Conservation (phyloP, 2,329 filamentous ascomycete genomes). For the Cercospora sesami region DNA sequence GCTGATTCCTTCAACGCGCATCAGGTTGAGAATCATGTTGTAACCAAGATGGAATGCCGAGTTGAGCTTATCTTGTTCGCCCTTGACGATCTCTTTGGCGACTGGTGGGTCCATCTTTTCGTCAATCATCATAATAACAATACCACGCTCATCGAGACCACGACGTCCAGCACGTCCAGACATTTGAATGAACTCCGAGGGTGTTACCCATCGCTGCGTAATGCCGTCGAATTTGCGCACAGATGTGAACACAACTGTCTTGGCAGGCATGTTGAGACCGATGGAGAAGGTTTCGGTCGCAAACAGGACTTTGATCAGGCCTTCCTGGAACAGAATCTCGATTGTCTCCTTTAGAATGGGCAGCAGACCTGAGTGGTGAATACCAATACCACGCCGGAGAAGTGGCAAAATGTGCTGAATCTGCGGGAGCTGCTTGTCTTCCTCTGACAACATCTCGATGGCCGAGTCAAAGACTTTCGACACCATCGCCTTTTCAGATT, state of each 20-base stretch:
- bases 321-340: constrained; percentile 97
- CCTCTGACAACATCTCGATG: constrained; percentile 86
- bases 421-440: constrained; percentile 84
- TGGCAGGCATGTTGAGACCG: constrained; percentile 97
- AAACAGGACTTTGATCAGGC: constrained; percentile 94
- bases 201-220: constrained; percentile 77
- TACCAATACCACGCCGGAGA: constrained; percentile 86
- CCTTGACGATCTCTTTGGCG: constrained; percentile 94
- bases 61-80: constrained; percentile 94
- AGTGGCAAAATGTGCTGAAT: constrained; percentile 88
- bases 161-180: constrained; percentile 93
- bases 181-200: constrained; percentile 98
- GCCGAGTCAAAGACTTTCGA: constrained; percentile 91
- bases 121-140: constrained; percentile 99
- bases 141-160: constrained; percentile 95
- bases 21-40: constrained; percentile 97
- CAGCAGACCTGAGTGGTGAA: constrained; percentile 92
- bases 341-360: constrained; percentile 98
- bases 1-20: constrained; percentile 98
- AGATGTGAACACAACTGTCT: constrained; percentile 98
- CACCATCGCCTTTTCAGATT: constrained; percentile 93
- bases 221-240: constrained; percentile 93
- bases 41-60: constrained; percentile 97
- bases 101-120: constrained; percentile 91
- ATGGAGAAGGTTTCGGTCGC: constrained; percentile 99